Evolutionary conservation across 805 yeast genomes (phyloP).

Genomic region (Teunomyces funiuensis): DNA sequence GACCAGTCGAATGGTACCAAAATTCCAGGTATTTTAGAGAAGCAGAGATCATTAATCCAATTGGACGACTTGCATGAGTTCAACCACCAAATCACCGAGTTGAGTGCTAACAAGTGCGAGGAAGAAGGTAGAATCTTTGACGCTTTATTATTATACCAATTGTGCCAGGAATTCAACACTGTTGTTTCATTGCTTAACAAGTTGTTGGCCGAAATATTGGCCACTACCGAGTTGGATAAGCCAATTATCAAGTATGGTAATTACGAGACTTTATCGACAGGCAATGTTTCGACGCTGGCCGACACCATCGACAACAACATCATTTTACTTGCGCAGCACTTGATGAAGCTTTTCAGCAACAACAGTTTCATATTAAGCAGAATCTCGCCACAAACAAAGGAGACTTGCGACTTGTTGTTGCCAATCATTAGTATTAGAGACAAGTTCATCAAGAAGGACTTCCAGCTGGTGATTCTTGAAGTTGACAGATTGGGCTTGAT

Average conservation of each 20-base stretch:
- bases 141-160: conserved; percentile 80
- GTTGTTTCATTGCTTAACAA: conserved; percentile 75
- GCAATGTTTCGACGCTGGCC: conserved; percentile 19
- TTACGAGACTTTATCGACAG: conserved; percentile 20
- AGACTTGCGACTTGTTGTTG: conserved; percentile 64
- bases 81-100: conserved; percentile 70
- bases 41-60: conserved; percentile 63
- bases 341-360: conserved; percentile 47
- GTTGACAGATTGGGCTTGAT: conserved; percentile 63
- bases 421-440: conserved; percentile 69
- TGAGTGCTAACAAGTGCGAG: conserved; percentile 82
- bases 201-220: conserved; percentile 73
- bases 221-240: conserved; percentile 66
- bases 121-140: conserved; percentile 89
- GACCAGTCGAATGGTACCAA: conserved; percentile 67
- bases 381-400: conserved; percentile 54
- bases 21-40: conserved; percentile 81
- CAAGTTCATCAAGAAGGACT: conserved; percentile 52
- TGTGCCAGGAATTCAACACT: conserved; percentile 82
- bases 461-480: conserved; percentile 55
- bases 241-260: conserved; percentile 48
- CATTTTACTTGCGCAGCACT: conserved; percentile 46
- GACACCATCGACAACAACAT: conserved; percentile 48
- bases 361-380: conserved; percentile 60
- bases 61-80: conserved; percentile 60